These are phyloP conservation scores for Saccharomycopsis crataegensis DNA, from an alignment of 1,139 yeast genomes.

Conservation along the genomic window DNA sequence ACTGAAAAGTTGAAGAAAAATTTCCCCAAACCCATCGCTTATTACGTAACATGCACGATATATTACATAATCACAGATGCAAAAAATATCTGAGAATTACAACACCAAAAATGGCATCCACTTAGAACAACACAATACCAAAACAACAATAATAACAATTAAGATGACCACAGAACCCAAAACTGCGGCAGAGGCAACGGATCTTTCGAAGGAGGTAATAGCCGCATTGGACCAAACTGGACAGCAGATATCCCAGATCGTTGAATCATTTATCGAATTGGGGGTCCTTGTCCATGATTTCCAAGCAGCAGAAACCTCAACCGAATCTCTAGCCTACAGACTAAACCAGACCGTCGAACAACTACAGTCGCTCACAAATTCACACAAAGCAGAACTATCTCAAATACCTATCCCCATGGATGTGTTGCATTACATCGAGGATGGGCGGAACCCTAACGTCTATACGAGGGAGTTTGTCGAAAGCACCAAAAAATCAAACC, in stretches of 20 bases:
- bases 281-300: constrained; percentile 92
- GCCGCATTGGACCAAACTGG: constrained; percentile 29
- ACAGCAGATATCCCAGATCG: constrained; percentile 56
- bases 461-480: constrained; percentile 95
- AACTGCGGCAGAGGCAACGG: too few species aligned
- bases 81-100: too few species aligned
- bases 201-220: too few species aligned
- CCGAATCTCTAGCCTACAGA: constrained; percentile 43
- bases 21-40: too few species aligned
- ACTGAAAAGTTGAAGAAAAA: too few species aligned
- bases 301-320: constrained; percentile 70
- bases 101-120: too few species aligned
- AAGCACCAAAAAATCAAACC: constrained; percentile 82
- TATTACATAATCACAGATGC: too few species aligned
- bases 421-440: constrained; percentile 79
- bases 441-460: constrained; percentile 94
- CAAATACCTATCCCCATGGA: constrained; percentile 62
- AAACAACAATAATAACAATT: too few species aligned
- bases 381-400: constrained; percentile 28
- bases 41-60: too few species aligned
- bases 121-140: too few species aligned
- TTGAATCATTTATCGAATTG: constrained; percentile 81
- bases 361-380: constrained; percentile 28
- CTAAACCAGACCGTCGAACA: constrained; percentile 32
- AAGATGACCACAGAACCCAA: too few species aligned